Evolutionary conservation across 306 rosid genomes (phyloP), one percentile per base, ranked within the genome.

Genomic region (Quercus mongolica): DNA sequence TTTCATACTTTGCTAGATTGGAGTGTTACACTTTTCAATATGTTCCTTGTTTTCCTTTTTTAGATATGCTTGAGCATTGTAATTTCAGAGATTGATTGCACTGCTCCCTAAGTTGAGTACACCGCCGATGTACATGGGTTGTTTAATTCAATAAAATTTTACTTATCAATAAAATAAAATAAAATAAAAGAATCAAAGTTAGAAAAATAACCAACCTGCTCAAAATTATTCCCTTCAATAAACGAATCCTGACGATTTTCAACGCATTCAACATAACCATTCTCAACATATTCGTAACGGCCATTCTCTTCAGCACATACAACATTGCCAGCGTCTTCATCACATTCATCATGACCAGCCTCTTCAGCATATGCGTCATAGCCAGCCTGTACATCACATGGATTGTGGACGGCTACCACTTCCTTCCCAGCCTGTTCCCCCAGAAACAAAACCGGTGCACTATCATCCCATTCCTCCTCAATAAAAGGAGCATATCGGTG

Each of bases 401-500:
- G 56, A 28, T 51, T 80, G 17, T 57, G 86, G 74, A 63, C 75
- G 80, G 85, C 80, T 56, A 74, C 71, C 71, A 78, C 58, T 18
- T 84, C 80, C 38, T 71, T 78, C 77, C 79, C 82, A 52, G 80
- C 74, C 78, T 81, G 87, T 21, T 83, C 85, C 83, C 99, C 92
- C 9, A 93, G 96, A 82, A 95, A 76, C 83, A 91, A 72, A 58
- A 85, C 86, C 1, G 85, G 73, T 41, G 81, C 80, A 55, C 75
- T 84, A 57, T 93, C 96, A 46, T 96, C 98, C 99, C 99, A 96
- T 77, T 96, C 99, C 83, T 93, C 96, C 87, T 96, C 99, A 65
- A 96, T 46, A 81, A 96, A 96, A 81, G 99, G 98, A 0, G 99
- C 99, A 90, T 95, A 95, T 0, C 99, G 93, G 78, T 95, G 98